These are phyloP conservation scores for Sporothrix mexicana DNA, from an alignment of 2,329 filamentous ascomycete genomes.

Conservation along the genomic window DNA sequence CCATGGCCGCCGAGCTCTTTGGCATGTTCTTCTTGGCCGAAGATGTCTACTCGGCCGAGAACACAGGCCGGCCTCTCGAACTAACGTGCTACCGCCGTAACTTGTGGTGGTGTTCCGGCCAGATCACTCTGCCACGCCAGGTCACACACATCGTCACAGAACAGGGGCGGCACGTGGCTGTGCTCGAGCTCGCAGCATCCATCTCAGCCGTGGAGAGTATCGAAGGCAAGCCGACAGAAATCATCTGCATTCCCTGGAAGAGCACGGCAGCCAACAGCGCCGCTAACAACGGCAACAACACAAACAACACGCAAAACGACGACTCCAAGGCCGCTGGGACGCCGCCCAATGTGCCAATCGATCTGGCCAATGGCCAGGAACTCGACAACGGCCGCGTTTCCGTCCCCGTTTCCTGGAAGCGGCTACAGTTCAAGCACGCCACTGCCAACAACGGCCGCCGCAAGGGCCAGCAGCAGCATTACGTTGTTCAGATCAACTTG, in stretches of 20 bases:
- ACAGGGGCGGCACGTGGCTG: conserved; percentile 76
- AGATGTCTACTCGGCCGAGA: conserved; percentile 72
- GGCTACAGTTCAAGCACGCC: conserved; percentile 92
- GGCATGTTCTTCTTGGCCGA: conserved; percentile 91
- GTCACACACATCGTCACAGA: conserved; percentile 73
- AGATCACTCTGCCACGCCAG: conserved; percentile 76
- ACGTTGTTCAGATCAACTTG: conserved; percentile 84
- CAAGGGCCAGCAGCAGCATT: conserved; percentile 95
- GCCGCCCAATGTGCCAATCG: conserved; percentile 61
- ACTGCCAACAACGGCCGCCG: conserved; percentile 94
- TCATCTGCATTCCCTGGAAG: conserved; percentile 97
- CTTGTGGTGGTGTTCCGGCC: conserved; percentile 91
- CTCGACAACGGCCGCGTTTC: conserved; percentile 76
- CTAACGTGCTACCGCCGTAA: conserved; percentile 95
- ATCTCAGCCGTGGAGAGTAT: conserved; percentile 91
- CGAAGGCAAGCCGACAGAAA: conserved; percentile 88
- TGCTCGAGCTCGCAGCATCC: conserved; percentile 78
- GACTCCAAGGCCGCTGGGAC: conserved; percentile 57
- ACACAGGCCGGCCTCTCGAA: conserved; percentile 68
- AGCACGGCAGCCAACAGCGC: conserved; percentile 61
- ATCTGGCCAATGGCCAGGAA: conserved; percentile 64
- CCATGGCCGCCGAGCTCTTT: conserved; percentile 76
- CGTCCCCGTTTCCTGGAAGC: conserved; percentile 89
- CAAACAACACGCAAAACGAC: conserved; percentile 41
- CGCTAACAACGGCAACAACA: conserved; percentile 8